phyloP scores from a whole-genome alignment of 2,329 filamentous ascomycete genomes.

The Aspergillus vadensis region DNA sequence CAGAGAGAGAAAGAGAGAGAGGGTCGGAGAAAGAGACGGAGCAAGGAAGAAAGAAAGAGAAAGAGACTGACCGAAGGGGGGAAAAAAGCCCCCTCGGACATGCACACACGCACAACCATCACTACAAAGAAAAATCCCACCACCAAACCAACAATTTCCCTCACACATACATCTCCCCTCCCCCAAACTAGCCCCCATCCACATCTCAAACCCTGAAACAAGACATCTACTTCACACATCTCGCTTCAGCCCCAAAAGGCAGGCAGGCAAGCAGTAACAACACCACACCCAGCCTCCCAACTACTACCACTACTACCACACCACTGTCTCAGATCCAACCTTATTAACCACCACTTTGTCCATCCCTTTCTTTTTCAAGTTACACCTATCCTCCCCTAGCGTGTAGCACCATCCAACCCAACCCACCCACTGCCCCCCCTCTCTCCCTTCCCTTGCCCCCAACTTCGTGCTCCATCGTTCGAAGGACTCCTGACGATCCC shows the following conservation, averaged over 20 bases:
- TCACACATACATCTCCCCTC: neutral
- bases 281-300: neutral
- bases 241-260: neutral
- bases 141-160: neutral
- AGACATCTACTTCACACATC: neutral
- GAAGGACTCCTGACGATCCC: constrained; percentile 18
- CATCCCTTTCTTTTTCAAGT: no score
- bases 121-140: neutral
- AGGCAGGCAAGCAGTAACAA: neutral
- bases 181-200: neutral
- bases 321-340: constrained; percentile 20
- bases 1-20: no score
- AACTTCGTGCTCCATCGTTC: constrained; percentile 18
- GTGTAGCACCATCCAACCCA: constrained; percentile 10
- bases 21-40: no score
- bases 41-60: neutral
- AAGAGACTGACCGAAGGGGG: neutral
- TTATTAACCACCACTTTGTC: neutral
- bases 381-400: constrained; percentile 8
- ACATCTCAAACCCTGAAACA: neutral
- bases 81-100: no score
- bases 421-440: neutral
- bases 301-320: constrained; percentile 9
- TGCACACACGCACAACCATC: no score
- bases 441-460: neutral